Base-by-base conservation (phyloP, 1,284 basidiomycete species). In the Tilletia caries region DNA sequence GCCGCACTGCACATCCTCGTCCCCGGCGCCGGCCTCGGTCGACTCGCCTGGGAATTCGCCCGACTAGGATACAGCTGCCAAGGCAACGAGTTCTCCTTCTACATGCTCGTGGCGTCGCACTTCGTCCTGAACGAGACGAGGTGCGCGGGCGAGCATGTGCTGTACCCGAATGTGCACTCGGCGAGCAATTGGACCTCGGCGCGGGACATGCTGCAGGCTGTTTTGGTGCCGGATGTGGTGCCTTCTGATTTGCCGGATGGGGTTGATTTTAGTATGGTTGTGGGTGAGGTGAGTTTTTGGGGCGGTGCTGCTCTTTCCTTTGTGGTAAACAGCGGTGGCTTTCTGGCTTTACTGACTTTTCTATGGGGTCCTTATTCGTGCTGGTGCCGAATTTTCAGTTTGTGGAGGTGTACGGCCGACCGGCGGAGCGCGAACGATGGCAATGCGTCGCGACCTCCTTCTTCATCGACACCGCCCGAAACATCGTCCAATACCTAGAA, bases 401-500 rank as follows among this genome's bases (percentile, higher is more conserved):
- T 44, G 71, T 80, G 65, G 73, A 81, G 41, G 74, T 80, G n/a
- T 80, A 79, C 66, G 73, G 74, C 13, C 77, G 74, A 73, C 87
- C 89, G 15, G 80, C 83, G 8, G 91, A 93, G 67, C 84, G 87
- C 23, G 91, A 89, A 18, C 84, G 89, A 73, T 98, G 93, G 92
- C 89, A 95, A 76, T 91, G 91, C 0, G 88, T 98, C 13, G 84
- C 96, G 71, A 98, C 95, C 0, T 98, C 93, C 83, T 98, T 97
- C 87, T 98, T 98, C 85, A 91, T 98, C 74, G 95, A 98, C 81
- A 98, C 95, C 5, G 92, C 81, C 50, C 74, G 75, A 32, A 83
- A 83, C 44, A 66, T 81, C 10, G 52, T 82, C 34, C 73, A 75
- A 10, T 83, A 82, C 58, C 72, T 83, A 23, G 81, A 83, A 58